These are phyloP conservation scores for Torrubiellomyces zombiae DNA, from an alignment of 2,329 filamentous ascomycete genomes.

Conservation along the genomic window DNA sequence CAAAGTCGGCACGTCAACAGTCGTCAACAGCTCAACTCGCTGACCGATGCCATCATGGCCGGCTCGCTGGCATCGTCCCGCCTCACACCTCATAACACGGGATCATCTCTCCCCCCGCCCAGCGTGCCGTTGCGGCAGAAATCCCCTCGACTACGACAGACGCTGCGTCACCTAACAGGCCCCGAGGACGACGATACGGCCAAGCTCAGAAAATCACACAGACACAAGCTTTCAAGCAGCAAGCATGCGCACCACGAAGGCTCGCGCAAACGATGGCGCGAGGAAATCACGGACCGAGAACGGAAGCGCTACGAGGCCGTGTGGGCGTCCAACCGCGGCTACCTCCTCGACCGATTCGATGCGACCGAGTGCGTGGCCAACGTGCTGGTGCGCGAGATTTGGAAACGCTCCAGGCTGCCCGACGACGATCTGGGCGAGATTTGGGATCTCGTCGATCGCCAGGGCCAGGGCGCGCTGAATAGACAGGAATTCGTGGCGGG, in stretches of 20 bases:
- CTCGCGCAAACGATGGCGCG: constrained; percentile 58
- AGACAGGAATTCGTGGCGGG: constrained; percentile 68
- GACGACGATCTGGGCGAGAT: constrained; percentile 54
- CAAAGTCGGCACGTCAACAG: constrained; percentile 11
- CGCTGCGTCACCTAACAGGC: constrained; percentile 40
- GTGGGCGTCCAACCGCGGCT: constrained; percentile 66
- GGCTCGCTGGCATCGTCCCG: constrained; percentile 54
- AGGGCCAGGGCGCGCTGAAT: constrained; percentile 35
- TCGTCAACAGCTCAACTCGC: constrained; percentile 40
- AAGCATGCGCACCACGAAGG: constrained; percentile 66
- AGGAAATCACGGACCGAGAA: constrained; percentile 54
- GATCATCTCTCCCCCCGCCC: constrained; percentile 17
- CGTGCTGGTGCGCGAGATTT: constrained; percentile 59
- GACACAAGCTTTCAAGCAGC: constrained; percentile 33
- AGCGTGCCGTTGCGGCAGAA: constrained; percentile 25
- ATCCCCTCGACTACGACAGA: constrained; percentile 43
- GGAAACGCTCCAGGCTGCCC: constrained; percentile 52
- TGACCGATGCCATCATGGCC: constrained; percentile 60
- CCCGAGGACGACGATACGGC: constrained; percentile 36
- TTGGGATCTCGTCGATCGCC: constrained; percentile 56
- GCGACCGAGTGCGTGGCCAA: constrained; percentile 41
- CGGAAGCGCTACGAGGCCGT: constrained; percentile 70
- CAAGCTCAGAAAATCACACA: constrained; percentile 26
- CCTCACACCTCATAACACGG: constrained; percentile 22
- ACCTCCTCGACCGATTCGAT: constrained; percentile 21